phyloP scores from a whole-genome alignment of 1,284 basidiomycete species.

The Megacollybia platyphylla region DNA sequence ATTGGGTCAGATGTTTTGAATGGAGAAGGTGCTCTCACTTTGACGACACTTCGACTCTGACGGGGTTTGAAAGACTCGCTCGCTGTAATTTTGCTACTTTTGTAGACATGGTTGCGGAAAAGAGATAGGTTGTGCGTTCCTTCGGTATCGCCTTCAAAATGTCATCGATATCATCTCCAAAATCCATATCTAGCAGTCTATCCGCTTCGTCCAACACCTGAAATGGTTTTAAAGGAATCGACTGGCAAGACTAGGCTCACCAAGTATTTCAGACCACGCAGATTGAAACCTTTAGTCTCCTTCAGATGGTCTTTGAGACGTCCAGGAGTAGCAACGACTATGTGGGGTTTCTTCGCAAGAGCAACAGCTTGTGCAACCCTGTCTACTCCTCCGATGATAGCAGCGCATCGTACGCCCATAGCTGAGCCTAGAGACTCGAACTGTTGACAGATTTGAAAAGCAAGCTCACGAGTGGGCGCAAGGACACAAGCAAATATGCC shows the following conservation, averaged over 20 bases:
- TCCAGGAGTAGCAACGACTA: conserved; percentile 97
- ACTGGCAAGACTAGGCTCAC: conserved; percentile 31
- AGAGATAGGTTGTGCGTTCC: conserved; percentile 92
- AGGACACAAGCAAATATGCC: conserved; percentile 91
- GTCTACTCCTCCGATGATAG: conserved; percentile 94
- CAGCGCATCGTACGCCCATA: conserved; percentile 88
- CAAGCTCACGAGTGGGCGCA: conserved; percentile 93
- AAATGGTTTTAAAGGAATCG: conserved; percentile 1
- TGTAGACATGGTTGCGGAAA: conserved; percentile 99
- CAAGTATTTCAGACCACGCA: conserved; percentile 81
- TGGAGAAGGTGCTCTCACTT: conserved; percentile 45
- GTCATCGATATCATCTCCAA: conserved; percentile 94
- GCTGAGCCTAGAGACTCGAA: conserved; percentile 87
- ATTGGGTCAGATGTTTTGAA: neutral
- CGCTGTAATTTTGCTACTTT: conserved; percentile 97
- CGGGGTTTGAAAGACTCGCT: conserved; percentile 89
- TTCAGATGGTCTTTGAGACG: conserved; percentile 93
- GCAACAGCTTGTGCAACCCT: conserved; percentile 90
- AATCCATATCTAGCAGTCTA: conserved; percentile 93
- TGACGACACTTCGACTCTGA: conserved; percentile 88
- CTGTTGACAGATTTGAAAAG: conserved; percentile 97
- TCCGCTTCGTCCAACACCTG: conserved; percentile 97
- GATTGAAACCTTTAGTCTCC: conserved; percentile 95
- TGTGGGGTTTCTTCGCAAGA: conserved; percentile 86
- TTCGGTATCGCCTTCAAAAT: conserved; percentile 92